A percentile compares a stretch with the other conserved stretches of the same genome.
These are phyloP conservation scores for Triticum dicoccoides DNA, from an alignment of 176 grass and related monocot species.

Conservation along the genomic window DNA sequence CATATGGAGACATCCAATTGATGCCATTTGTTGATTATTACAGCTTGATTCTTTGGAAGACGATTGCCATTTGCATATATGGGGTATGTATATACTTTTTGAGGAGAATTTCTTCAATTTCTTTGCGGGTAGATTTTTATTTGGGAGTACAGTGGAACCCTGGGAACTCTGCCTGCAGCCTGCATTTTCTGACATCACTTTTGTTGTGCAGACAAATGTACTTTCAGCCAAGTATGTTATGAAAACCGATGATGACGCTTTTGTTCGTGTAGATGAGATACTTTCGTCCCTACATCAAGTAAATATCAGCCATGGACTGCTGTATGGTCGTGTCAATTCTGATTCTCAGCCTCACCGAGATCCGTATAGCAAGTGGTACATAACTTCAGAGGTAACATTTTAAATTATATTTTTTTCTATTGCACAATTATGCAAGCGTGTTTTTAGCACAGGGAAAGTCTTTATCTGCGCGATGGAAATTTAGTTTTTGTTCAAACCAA, in stretches of 20 bases:
- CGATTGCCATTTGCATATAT: conserved; percentile 93
- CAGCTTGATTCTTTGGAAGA: conserved; percentile 97
- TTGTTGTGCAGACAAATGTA: conserved; percentile 64
- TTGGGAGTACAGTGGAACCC: not conserved
- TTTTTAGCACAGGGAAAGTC: not conserved
- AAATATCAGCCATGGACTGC: conserved; percentile 68
- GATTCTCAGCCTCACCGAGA: conserved; percentile 91
- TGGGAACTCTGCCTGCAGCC: not conserved
- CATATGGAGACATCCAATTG: conserved; percentile 92
- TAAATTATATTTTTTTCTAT: not conserved
- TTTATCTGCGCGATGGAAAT: not conserved
- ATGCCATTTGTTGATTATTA: conserved; percentile 99
- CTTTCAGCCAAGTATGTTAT: conserved; percentile 88
- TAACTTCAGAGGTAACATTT: conserved; percentile 77
- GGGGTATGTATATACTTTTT: conserved; percentile 53
- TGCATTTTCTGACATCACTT: conserved; percentile 27
- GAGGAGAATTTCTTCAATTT: not conserved
- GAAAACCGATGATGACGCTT: conserved; percentile 99
- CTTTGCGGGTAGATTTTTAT: not conserved
- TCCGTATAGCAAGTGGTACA: conserved; percentile 97
- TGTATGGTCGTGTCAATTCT: conserved; percentile 91
- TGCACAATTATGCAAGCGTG: not conserved
- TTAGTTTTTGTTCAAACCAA: not conserved
- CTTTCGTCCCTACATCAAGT: conserved; percentile 54
- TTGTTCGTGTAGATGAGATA: conserved; percentile 95